Conservation (phyloP, 805 yeast species). For the Hanseniaspora clermontiae region DNA sequence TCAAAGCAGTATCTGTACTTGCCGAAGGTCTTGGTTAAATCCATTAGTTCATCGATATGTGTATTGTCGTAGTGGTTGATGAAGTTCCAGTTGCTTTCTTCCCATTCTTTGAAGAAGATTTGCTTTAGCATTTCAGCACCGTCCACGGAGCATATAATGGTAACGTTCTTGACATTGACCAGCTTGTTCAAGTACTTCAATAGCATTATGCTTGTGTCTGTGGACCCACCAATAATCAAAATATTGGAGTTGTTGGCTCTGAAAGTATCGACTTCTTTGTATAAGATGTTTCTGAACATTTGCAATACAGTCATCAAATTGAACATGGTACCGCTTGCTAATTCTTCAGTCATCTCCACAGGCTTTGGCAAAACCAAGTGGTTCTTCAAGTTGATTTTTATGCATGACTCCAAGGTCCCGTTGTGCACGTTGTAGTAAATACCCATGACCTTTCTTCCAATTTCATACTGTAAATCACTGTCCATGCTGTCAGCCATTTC, state of each 20-base stretch:
- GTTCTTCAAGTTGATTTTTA: slow-evolving; percentile 39
- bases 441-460: slow-evolving; percentile 60
- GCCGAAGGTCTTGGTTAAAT: slow-evolving; percentile 27
- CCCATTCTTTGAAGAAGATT: slow-evolving; percentile 16
- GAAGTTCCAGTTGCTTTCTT: slow-evolving; percentile 16
- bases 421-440: slow-evolving; percentile 38
- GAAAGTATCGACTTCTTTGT: slow-evolving; percentile 16
- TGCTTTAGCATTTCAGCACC: slow-evolving; percentile 23
- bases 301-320: slow-evolving; percentile 48
- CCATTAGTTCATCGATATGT: slow-evolving; percentile 17
- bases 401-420: slow-evolving; percentile 48
- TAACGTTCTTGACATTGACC: slow-evolving; percentile 26
- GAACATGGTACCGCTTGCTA: slow-evolving; percentile 55
- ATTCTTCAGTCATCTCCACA: slow-evolving; percentile 32
- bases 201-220: slow-evolving; percentile 30
- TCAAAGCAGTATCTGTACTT: slow-evolving; percentile 58
- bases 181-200: slow-evolving; percentile 24
- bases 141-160: slow-evolving; percentile 21
- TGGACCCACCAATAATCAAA: slow-evolving; percentile 63
- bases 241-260: slow-evolving; percentile 36
- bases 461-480: slow-evolving; percentile 27
- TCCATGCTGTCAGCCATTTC: slow-evolving; percentile 40
- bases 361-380: slow-evolving; percentile 42
- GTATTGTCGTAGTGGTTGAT: slow-evolving; percentile 14
- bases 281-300: slow-evolving; percentile 31